These are phyloP conservation scores for Ceratobasidium papillatum DNA, from an alignment of 1,284 basidiomycete species.

Conservation along the genomic window DNA sequence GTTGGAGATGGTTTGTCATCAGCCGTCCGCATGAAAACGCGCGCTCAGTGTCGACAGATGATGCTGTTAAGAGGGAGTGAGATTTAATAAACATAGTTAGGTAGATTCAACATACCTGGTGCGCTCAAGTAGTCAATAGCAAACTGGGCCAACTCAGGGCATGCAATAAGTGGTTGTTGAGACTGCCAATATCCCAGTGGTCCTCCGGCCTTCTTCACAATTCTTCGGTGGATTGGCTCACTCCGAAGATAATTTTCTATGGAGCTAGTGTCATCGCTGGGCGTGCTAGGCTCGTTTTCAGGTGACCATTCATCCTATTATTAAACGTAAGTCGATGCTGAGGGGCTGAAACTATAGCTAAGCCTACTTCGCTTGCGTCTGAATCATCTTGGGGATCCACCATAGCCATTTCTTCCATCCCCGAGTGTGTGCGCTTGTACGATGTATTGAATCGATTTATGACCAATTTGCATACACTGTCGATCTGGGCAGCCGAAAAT, in stretches of 20 bases:
- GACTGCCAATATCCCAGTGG: not conserved
- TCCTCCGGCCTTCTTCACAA: not conserved
- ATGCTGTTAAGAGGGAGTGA: not conserved
- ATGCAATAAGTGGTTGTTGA: not conserved
- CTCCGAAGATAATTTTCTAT: not conserved
- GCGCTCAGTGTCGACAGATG: not conserved
- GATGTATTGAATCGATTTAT: not conserved
- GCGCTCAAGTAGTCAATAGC: not conserved
- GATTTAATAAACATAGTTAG: not conserved
- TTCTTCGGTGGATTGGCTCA: not conserved
- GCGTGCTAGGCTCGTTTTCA: not conserved
- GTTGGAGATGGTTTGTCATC: not conserved
- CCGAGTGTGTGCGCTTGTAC: not conserved
- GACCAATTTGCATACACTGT: not conserved
- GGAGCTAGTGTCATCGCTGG: not conserved
- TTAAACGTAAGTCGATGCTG: not conserved
- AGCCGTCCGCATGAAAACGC: not conserved
- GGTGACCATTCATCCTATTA: not conserved
- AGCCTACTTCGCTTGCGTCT: not conserved
- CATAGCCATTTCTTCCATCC: not conserved
- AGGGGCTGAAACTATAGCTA: not conserved
- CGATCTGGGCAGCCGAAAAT: not conserved
- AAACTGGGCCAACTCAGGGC: not conserved
- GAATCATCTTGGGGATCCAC: not conserved
- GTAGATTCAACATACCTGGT: not conserved